These are phyloP conservation scores for Aphanocladium album DNA, from an alignment of 2,329 filamentous ascomycete species.

Conservation along the genomic window DNA sequence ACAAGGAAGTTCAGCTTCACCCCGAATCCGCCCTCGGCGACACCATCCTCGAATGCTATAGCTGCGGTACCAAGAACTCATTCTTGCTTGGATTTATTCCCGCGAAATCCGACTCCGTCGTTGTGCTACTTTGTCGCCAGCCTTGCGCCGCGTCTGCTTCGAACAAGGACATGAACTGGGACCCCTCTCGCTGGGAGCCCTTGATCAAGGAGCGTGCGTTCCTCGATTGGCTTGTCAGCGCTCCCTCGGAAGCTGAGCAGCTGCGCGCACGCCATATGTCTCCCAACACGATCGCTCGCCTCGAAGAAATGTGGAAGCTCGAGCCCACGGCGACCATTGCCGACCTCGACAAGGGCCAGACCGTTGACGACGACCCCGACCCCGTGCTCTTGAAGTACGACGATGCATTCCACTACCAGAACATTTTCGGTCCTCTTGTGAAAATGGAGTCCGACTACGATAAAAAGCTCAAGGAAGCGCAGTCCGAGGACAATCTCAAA, in stretches of 20 bases:
- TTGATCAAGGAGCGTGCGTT: slow-evolving; percentile 96
- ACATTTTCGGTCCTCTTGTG: slow-evolving; percentile 94
- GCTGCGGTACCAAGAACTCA: slow-evolving; percentile 98
- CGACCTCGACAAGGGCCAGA: slow-evolving; percentile 85
- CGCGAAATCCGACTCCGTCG: slow-evolving; percentile 96
- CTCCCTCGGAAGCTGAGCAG: slow-evolving; percentile 90
- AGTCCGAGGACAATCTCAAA: slow-evolving; percentile 91
- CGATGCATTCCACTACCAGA: slow-evolving; percentile 97
- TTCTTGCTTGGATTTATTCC: slow-evolving; percentile 97
- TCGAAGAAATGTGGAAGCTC: slow-evolving; percentile 99
- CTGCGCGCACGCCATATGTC: slow-evolving; percentile 89
- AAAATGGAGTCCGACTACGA: slow-evolving; percentile 99
- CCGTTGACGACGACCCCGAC: slow-evolving; percentile 90
- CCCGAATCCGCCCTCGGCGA: slow-evolving; percentile 89
- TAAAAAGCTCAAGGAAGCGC: slow-evolving; percentile 96
- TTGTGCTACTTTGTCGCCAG: slow-evolving; percentile 92
- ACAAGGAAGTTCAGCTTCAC: slow-evolving; percentile 98
- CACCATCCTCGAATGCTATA: slow-evolving; percentile 96
- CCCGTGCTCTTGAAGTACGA: slow-evolving; percentile 92
- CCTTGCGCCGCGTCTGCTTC: slow-evolving; percentile 92
- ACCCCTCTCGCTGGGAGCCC: slow-evolving; percentile 95
- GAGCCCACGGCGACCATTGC: slow-evolving; percentile 82
- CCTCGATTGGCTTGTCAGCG: slow-evolving; percentile 83
- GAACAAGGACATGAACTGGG: slow-evolving; percentile 99
- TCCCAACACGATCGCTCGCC: slow-evolving; percentile 88